These are phyloP conservation scores for Scheffersomyces stambukii DNA, from an alignment of 1,139 yeast species.

Conservation along the genomic window DNA sequence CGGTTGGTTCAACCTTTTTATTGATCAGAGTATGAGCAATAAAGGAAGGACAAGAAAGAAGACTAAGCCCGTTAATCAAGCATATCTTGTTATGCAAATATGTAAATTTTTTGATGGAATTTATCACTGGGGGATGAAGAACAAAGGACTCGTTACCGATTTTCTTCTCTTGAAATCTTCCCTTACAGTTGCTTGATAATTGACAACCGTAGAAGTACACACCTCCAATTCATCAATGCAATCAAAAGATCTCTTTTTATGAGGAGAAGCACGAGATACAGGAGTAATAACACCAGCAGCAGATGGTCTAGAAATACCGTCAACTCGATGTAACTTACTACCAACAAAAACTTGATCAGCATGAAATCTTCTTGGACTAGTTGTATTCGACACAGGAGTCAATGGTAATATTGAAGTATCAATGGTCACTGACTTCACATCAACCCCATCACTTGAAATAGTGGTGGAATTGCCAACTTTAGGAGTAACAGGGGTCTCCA, in stretches of 20 bases:
- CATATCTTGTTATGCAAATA: no score
- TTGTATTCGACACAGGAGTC: conserved; percentile 25
- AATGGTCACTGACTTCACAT: conserved; percentile 1
- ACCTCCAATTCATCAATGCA: conserved; percentile 10
- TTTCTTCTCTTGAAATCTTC: conserved; percentile 20
- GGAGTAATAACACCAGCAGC: conserved; percentile 10
- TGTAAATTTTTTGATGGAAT: no score
- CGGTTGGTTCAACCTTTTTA: no score
- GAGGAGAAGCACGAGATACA: conserved; percentile 10
- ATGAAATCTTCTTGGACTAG: conserved; percentile 19
- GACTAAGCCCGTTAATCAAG: no score
- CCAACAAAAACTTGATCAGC: conserved; percentile 9
- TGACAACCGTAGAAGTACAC: conserved; percentile 6
- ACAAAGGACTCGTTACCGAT: conserved; percentile 13
- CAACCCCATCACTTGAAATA: no score
- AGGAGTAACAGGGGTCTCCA: conserved; percentile 10
- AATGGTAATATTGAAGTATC: conserved; percentile 14
- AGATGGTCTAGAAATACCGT: no score
- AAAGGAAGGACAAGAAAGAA: no score
- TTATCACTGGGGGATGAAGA: conserved; percentile 15
- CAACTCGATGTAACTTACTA: no score
- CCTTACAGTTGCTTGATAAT: conserved; percentile 3
- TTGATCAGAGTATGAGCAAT: no score
- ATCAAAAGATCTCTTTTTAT: conserved; percentile 11
- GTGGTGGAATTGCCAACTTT: conserved; percentile 3